Evolutionary conservation across 192 early-diverging fungal species (phyloP), one percentile per base, ranked within the genome.

Genomic region (Coemansia sp.): DNA sequence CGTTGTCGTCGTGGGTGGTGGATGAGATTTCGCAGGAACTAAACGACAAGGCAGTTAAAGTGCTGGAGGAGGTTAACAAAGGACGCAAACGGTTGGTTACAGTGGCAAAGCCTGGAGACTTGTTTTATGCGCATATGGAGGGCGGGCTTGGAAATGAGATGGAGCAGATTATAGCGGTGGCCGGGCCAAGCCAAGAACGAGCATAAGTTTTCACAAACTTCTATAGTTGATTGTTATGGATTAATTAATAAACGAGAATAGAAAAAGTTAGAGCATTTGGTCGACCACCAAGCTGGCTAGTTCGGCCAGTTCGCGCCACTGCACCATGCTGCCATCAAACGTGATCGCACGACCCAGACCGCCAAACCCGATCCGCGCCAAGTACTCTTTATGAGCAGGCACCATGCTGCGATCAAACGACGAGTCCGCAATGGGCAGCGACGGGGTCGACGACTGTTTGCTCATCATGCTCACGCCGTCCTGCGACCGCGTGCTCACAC

Each of bases 221-320:
- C 0, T 5, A 16, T 52, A 68, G 41, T 41, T 12, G 12, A 19
- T 17, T 6, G 21, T 21, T 21, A 21, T 21, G 16, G 37, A 35
- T 39, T 31, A 3, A 11, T 47, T 43, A 59, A 25, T 47, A 22
- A 43, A 6, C 62, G 31, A 70, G 43, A 74, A 59, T 39, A 51
- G 23, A 51, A 43, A 43, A 29, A 16, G 5, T 23, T 51, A 79
- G 2, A 72, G 66, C 67, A 82, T 84, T 37, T 80, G 68, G 55
- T 76, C 88, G 17, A 77, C 76, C 47, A 87, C 72, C 31, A 92
- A 62, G 27, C 87, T 68, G 14, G 78, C 63, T 47, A 81, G 70
- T 60, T 75, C 78, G 0, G 78, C 62, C 11, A 81, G 62, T 56
- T 81, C 78, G 35, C 73, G 68, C 78, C 78, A 81, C 62, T 81